Base-by-base conservation (phyloP, 2,329 filamentous ascomycete genomes). In the Sclerotinia spermophila region DNA sequence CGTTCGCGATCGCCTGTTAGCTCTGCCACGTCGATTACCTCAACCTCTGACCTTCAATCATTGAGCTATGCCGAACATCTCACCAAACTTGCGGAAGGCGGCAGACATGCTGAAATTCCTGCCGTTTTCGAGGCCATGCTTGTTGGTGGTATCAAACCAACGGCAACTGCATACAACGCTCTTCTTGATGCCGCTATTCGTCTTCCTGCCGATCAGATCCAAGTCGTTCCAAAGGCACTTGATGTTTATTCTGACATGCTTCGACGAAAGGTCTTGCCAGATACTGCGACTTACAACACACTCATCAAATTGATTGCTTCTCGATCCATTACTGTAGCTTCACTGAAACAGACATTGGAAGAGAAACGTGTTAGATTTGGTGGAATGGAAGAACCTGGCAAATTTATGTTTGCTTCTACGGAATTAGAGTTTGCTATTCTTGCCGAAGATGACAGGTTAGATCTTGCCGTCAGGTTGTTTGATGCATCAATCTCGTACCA, bases 181-280 rank as follows among this genome's bases (percentile, higher is more conserved):
- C 86, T 99, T 59, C 84, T 99, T 58, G 86, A 90, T 76, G 93
- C 96, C 8, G 94, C 94, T 21, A 93, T 97, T 73, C 87, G 93
- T 75, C 86, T 97, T 27, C 92, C 94, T 11, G 85, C 86, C 35
- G 90, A 92, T 80, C 92, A 90, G 81, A 91, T 91, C 68, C 92
- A 96, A 82, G 89, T 96, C 67, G 92, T 97, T 21, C 91, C 93
- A 73, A 97, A 97, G 83, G 94, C 93, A 7, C 86, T 98, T 67
- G 94, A 97, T 82, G 92, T 99, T 67, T 99, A 98, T 81, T 91
- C 94, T 24, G 94, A 98, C 79, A 98, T 99, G 96, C 89, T 97
- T 76, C 89, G 91, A 74, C 91, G 94, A 74, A 91, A 90, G 76
- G 90, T 98, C 35, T 83, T 87, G 30, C 94, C 95, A 11, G 91